Conservation (phyloP, 2,329 filamentous ascomycete genomes). For the Claviceps pazoutovae region DNA sequence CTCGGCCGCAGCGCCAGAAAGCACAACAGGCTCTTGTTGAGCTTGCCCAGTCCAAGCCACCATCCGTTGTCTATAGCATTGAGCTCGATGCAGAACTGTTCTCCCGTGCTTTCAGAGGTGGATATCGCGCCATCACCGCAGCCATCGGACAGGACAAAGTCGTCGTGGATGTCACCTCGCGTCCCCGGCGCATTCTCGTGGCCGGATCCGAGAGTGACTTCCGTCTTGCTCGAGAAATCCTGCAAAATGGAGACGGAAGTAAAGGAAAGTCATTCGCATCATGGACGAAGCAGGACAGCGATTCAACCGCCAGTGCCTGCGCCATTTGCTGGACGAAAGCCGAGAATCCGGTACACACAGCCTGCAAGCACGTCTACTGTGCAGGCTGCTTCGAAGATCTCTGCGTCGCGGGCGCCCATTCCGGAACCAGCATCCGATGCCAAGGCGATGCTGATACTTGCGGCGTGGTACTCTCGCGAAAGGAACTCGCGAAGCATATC, state of each 20-base stretch:
- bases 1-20: background rate
- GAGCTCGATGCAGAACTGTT: constrained; percentile 14
- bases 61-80: constrained; percentile 8
- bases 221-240: constrained; percentile 1
- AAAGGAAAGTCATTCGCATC: background rate
- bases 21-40: background rate
- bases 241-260: background rate
- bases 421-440: constrained; percentile 11
- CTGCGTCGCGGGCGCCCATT: constrained; percentile 9
- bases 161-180: constrained; percentile 18
- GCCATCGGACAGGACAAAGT: constrained; percentile 16
- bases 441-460: constrained; percentile 15
- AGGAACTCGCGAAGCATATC: constrained; percentile 16
- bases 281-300: background rate
- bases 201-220: constrained; percentile 10
- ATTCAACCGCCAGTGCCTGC: constrained; percentile 11
- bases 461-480: constrained; percentile 9
- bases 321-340: constrained; percentile 23
- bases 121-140: constrained; percentile 15
- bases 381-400: constrained; percentile 24
- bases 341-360: constrained; percentile 19
- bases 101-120: constrained; percentile 18
- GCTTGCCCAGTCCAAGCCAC: background rate
- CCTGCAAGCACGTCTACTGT: constrained; percentile 29
- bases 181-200: constrained; percentile 17